Evolutionary conservation across 495 filamentous ascomycete genomes (phyloP), one percentile per base, ranked within the genome.

Genomic region (Cercophora sp.): DNA sequence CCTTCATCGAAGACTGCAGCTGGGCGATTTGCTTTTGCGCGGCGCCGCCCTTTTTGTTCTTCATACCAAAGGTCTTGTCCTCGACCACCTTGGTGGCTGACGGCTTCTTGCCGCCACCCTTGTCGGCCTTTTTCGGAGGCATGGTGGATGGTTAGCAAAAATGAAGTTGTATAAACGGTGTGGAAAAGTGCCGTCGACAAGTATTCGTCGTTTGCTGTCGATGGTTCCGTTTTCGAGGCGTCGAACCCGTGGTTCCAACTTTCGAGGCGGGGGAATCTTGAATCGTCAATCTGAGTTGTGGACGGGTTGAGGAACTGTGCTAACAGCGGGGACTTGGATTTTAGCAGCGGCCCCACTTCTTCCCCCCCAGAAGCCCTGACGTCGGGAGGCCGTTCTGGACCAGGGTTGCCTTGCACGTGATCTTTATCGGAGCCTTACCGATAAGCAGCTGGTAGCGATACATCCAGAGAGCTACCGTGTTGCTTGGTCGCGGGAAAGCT

Each of bases 61-160:
- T 98, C 91, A 98, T 95, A 59, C 93, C 93, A 79, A 98, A 98
- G 48, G 93, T 96, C 79, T 93, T 94, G 78, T 98, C 93, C 48
- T 91, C 89, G 53, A 89, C 86, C 11, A 75, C 88, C 75, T 76
- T 77, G 60, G 68, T 75, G 54, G 24, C 65, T 26, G 57, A 68
- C 31, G 18, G n/a, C 29, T n/a, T 54, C 40, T 43, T 43, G 22
- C 16, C 20, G 16, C 16, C 16, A n/a, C 19, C 40, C 72, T 88
- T 86, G 11, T 82, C 74, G 48, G 75, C 72, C 63, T 91, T 91
- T 70, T 98, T 98, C 55, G 93, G 93, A 68, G 94, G 84, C 93
- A 97, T 98, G 67, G 63, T 86, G 77, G 67, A 52, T 50, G 51
- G 48, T 36, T 43, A 20, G 18, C 22, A 18, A n/a, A 31, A 36